phyloP scores from a whole-genome alignment of 2,329 filamentous ascomycete genomes.

The Epichloe scottii region DNA sequence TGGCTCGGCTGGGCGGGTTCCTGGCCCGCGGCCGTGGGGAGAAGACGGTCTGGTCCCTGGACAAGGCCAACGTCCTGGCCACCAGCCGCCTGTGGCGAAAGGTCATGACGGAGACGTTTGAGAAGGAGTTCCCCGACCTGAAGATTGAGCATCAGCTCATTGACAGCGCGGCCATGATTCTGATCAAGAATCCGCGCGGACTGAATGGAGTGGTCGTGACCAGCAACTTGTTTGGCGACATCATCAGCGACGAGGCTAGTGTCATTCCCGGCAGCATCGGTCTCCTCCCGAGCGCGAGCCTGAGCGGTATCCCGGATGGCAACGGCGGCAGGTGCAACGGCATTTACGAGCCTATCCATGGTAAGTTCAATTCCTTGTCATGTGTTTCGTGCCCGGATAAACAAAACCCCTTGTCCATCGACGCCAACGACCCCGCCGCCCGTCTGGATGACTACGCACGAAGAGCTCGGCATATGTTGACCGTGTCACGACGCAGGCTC shows the following conservation, averaged over 20 bases:
- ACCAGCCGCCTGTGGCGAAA: conserved; percentile 83
- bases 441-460: too few relatives aligned
- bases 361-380: conserved; percentile 16
- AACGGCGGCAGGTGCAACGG: conserved; percentile 40
- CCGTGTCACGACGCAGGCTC: conserved; percentile 17
- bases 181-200: conserved; percentile 85
- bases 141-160: conserved; percentile 82
- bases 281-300: conserved; percentile 31
- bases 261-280: conserved; percentile 34
- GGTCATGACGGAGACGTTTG: conserved; percentile 73
- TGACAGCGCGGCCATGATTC: conserved; percentile 88
- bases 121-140: conserved; percentile 77
- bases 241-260: conserved; percentile 87
- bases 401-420: too few relatives aligned
- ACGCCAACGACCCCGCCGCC: too few relatives aligned
- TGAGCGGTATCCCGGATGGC: conserved; percentile 25
- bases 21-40: conserved; percentile 64
- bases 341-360: conserved; percentile 69
- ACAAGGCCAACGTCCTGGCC: conserved; percentile 94
- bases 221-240: conserved; percentile 83
- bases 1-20: conserved; percentile 68
- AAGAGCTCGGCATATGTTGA: not conserved
- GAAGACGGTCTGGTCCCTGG: conserved; percentile 61
- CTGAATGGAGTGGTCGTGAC: conserved; percentile 86
- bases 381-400: not conserved